These are phyloP conservation scores for Favolaschia claudopus DNA, from an alignment of 768 basidiomycete species.

Conservation along the genomic window DNA sequence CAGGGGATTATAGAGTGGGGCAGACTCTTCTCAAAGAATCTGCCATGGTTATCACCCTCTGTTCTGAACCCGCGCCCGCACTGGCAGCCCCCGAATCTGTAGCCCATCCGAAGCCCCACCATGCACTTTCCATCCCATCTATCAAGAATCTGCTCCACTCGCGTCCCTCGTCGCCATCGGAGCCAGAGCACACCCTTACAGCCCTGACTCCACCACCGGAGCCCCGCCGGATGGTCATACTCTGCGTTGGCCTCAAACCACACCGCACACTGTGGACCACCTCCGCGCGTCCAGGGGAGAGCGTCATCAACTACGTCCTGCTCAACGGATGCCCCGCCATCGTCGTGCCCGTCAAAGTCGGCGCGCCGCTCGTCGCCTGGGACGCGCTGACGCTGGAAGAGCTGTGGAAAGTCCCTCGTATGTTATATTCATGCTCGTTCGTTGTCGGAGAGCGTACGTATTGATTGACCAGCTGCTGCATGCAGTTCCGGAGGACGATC, in stretches of 20 bases:
- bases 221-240: conserved; percentile 64
- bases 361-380: conserved; percentile 72
- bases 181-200: conserved; percentile 51
- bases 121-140: conserved; percentile 40
- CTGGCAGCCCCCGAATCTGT: conserved; percentile 19
- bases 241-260: conserved; percentile 66
- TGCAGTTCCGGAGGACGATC: conserved; percentile 33
- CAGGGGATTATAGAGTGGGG: conserved; percentile 69
- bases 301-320: conserved; percentile 67
- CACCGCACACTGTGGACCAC: conserved; percentile 68
- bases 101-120: conserved; percentile 24
- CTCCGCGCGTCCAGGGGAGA: conserved; percentile 65
- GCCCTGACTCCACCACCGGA: conserved; percentile 48
- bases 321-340: conserved; percentile 68
- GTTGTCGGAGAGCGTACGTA: too few species aligned
- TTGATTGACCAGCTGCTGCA: too few species aligned
- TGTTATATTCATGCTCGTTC: too few species aligned
- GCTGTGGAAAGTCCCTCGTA: conserved; percentile 52
- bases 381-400: conserved; percentile 65
- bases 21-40: conserved; percentile 66
- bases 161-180: conserved; percentile 53
- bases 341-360: conserved; percentile 64
- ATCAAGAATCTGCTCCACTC: conserved; percentile 56
- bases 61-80: conserved; percentile 38
- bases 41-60: conserved; percentile 57